phyloP scores from a whole-genome alignment of 257 asterid genomes.

The Solanum infundibuliforme region DNA sequence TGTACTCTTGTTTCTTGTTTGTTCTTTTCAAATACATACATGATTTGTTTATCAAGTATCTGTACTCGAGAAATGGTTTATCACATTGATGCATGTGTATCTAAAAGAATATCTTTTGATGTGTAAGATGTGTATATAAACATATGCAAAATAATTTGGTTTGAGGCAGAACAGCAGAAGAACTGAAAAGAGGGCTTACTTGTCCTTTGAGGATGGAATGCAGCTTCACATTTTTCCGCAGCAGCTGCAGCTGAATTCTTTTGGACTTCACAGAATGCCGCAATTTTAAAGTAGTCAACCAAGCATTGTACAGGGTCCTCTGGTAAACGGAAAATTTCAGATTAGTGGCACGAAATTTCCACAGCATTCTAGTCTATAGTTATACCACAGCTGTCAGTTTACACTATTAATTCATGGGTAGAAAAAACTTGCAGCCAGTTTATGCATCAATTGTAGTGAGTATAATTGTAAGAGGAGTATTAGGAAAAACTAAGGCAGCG shows the following conservation, averaged over 20 bases:
- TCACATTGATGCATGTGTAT: neutral
- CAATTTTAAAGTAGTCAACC: constrained; percentile 56
- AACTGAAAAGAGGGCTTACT: constrained; percentile 30
- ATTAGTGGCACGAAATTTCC: neutral
- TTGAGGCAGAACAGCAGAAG: neutral
- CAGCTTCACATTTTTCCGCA: constrained; percentile 53
- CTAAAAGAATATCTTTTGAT: neutral
- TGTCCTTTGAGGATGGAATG: constrained; percentile 47
- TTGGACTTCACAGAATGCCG: constrained; percentile 47
- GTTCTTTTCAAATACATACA: neutral
- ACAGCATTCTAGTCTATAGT: neutral
- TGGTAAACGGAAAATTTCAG: constrained; percentile 22
- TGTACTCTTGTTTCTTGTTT: neutral
- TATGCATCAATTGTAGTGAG: neutral
- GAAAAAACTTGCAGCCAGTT: neutral
- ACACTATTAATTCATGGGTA: neutral
- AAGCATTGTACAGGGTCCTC: constrained; percentile 67
- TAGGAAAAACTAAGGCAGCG: neutral
- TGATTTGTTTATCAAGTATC: neutral
- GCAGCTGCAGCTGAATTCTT: constrained; percentile 44
- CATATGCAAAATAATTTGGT: neutral
- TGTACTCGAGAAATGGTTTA: neutral
- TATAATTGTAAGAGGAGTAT: neutral
- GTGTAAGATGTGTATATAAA: neutral
- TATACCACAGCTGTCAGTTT: neutral